These are phyloP conservation scores for Leonotis leonurus DNA, from an alignment of 257 asterid genomes.

Conservation along the genomic window DNA sequence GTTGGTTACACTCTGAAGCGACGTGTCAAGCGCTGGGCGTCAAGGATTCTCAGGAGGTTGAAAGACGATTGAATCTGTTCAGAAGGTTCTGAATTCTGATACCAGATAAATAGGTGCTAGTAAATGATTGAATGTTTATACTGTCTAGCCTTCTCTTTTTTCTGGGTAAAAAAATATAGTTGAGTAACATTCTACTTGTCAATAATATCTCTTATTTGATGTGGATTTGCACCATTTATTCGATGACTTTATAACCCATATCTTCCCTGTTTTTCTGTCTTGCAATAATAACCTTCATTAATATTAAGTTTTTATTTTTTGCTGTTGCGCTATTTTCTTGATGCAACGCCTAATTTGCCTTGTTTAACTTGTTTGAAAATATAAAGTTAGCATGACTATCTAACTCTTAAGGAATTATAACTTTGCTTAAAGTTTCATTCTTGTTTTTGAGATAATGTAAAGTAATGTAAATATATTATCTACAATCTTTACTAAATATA, in stretches of 20 bases:
- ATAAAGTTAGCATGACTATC: background rate
- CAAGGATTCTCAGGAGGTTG: conserved; percentile 47
- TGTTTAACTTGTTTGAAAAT: background rate
- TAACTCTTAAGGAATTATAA: background rate
- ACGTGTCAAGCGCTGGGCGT: conserved; percentile 71
- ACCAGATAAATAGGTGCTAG: background rate
- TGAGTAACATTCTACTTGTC: conserved; percentile 2
- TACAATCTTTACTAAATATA: no score
- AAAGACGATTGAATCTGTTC: conserved; percentile 50
- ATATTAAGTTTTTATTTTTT: no score
- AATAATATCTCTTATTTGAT: background rate
- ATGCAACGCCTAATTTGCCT: background rate
- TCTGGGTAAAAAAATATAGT: background rate
- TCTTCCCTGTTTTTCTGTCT: background rate
- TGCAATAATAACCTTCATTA: background rate
- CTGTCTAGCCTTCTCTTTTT: background rate
- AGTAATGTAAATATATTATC: background rate
- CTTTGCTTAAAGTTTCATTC: background rate
- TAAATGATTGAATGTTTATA: background rate
- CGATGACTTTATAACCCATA: background rate
- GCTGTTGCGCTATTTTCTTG: background rate
- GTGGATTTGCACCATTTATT: background rate
- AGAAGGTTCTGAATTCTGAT: background rate
- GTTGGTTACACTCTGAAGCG: conserved; percentile 76
- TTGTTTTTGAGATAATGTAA: background rate